Conservation (phyloP, 805 yeast species). For the Cyberlindnera sargentensis region DNA sequence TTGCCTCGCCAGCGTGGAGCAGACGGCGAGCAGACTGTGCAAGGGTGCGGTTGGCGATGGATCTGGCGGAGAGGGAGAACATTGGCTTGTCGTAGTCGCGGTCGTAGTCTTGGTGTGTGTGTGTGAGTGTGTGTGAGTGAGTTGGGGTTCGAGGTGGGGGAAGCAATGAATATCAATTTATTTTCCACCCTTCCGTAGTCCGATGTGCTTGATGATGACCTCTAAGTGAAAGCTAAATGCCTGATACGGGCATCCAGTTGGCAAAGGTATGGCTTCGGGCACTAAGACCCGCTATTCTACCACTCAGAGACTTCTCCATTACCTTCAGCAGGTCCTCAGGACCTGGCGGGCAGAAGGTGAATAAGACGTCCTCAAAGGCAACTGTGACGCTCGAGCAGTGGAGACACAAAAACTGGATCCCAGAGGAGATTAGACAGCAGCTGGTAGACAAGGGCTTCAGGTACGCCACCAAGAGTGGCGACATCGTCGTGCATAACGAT, state of each 20-base stretch:
- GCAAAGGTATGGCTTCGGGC: constrained; percentile 39
- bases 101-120: background rate
- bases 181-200: background rate
- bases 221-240: no score
- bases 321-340: constrained; percentile 62
- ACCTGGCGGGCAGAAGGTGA: constrained; percentile 86
- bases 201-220: background rate
- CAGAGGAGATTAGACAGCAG: constrained; percentile 40
- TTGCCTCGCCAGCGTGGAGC: constrained; percentile 49
- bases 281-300: constrained; percentile 31
- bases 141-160: background rate
- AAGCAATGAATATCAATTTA: no score
- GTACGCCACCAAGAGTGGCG: constrained; percentile 41
- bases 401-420: constrained; percentile 51
- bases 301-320: constrained; percentile 36
- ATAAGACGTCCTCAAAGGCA: constrained; percentile 61
- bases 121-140: background rate
- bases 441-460: constrained; percentile 33
- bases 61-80: constrained; percentile 3
- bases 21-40: constrained; percentile 18
- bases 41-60: constrained; percentile 10
- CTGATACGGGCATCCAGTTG: background rate
- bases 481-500: constrained; percentile 52
- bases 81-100: no score
- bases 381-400: constrained; percentile 46